Base-by-base conservation (phyloP, 2,329 filamentous ascomycete species). In the Aspergillus intermedius region DNA sequence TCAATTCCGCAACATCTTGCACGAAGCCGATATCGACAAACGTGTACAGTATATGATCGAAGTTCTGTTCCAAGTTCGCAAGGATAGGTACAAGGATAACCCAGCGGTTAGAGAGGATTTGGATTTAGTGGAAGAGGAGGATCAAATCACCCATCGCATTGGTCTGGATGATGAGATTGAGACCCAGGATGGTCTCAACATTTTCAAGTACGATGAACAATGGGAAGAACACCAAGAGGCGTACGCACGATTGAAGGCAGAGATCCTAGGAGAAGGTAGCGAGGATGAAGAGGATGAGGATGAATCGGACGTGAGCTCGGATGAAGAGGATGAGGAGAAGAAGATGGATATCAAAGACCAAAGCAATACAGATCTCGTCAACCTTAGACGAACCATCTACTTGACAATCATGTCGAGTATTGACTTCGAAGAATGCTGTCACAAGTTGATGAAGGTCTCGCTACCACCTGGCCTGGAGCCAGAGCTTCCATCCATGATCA, bases 41-140 rank as follows among this genome's bases (percentile, higher is more conserved):
- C 81, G 93, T 55, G 91, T 91, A n/a, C 93, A 98, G 72, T 98
- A 97, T 71, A 95, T 95, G 88, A 91, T 98, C 49, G 93, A 98
- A 68, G 93, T 97, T 5, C 74, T 98, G 40, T 98, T 98, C 67
- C 91, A 98, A 72, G 86, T 96, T 48, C 82, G 93, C 54, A 95
- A 96, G 71, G 91, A 97, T 71, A 87, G 87, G 61, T 98, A 95
- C 77, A 95, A 95, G 74, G 90, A 97, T 61, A 90, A 97, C 61
- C 89, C 86, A 15, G 85, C 90, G 0, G 76, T 97, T 60, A 91
- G 84, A 67, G 91, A 96, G 64, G 93, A 98, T 66, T 75, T 98
- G 49, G 93, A 98, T 69, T 70, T 98, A 42, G 88, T 98, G 7
- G 91, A 97, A 70, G 93, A 98, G 70, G 91, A 97, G 68, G 93